Conservation (phyloP, 176 grass and related monocot genomes). For the Metroxylon sagu region DNA sequence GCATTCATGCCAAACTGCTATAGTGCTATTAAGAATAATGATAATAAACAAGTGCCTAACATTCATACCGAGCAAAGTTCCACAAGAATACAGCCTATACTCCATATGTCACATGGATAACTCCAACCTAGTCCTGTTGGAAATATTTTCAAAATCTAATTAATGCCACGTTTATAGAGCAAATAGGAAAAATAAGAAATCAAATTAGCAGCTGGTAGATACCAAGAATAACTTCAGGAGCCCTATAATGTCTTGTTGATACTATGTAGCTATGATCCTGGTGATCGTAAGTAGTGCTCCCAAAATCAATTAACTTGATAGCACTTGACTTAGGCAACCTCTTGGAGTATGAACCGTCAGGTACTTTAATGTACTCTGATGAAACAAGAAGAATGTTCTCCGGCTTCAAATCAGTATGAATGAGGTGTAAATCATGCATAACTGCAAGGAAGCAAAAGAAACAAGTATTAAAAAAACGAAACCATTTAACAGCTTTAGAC, state of each 20-base stretch:
- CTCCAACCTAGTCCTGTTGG: slow-evolving; percentile 53
- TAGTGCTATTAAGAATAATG: too few species aligned
- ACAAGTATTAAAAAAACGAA: too few species aligned
- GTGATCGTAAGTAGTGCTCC: slow-evolving; percentile 44
- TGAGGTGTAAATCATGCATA: slow-evolving; percentile 49
- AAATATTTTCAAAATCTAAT: neutral
- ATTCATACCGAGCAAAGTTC: slow-evolving; percentile 52
- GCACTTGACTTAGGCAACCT: slow-evolving; percentile 31
- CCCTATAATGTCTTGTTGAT: slow-evolving; percentile 63
- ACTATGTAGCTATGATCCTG: slow-evolving; percentile 58
- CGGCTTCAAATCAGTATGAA: slow-evolving; percentile 68
- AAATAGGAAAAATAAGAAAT: neutral
- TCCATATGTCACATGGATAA: slow-evolving; percentile 76
- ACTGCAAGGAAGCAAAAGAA: slow-evolving; percentile 27
- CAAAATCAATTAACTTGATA: slow-evolving; percentile 73
- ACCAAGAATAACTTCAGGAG: slow-evolving; percentile 70
- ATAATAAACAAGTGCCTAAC: neutral
- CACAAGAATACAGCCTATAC: slow-evolving; percentile 59
- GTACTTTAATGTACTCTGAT: slow-evolving; percentile 35
- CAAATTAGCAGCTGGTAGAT: neutral
- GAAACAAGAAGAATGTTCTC: slow-evolving; percentile 66
- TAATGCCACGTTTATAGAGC: neutral
- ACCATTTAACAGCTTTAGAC: too few species aligned
- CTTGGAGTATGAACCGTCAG: slow-evolving; percentile 24
- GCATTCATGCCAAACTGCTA: neutral